Evolutionary conservation across 2,329 filamentous ascomycete species (phyloP).

Genomic region (Microdochium paspali): DNA sequence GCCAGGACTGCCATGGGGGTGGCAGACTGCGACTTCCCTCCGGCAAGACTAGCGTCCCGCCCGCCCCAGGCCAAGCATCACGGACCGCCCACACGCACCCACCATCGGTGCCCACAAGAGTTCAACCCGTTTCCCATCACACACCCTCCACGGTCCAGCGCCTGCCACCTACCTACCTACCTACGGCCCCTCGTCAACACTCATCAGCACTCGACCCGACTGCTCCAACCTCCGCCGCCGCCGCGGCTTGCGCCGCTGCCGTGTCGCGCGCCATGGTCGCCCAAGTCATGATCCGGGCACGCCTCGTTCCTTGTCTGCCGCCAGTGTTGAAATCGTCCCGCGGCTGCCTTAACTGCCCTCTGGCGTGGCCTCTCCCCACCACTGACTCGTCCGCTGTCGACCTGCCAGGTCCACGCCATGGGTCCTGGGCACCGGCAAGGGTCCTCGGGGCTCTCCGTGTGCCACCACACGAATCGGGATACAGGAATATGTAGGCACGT

Average conservation of each 20-base stretch:
- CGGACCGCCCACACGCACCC: too few relatives aligned
- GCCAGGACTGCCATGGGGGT: too few relatives aligned
- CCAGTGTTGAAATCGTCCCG: too few relatives aligned
- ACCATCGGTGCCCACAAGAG: too few relatives aligned
- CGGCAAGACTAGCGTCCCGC: too few relatives aligned
- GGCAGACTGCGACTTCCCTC: too few relatives aligned
- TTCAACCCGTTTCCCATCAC: too few relatives aligned
- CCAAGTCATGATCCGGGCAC: neutral
- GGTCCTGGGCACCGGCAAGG: conserved; percentile 5
- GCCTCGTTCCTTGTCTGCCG: neutral
- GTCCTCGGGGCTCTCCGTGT: conserved; percentile 31
- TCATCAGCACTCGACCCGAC: neutral
- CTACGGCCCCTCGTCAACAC: neutral
- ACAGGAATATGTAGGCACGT: conserved; percentile 12
- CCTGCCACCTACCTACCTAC: too few relatives aligned
- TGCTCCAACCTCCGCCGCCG: neutral
- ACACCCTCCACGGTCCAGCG: too few relatives aligned
- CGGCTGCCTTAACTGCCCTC: too few relatives aligned
- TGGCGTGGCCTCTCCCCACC: neutral
- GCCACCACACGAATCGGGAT: conserved; percentile 38
- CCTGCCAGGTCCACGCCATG: neutral
- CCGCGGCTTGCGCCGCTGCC: neutral
- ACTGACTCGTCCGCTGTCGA: neutral
- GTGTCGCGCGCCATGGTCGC: neutral
- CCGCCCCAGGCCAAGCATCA: too few relatives aligned